Conservation (phyloP, 805 yeast species). For the Metschnikowia baotianmanensis region DNA sequence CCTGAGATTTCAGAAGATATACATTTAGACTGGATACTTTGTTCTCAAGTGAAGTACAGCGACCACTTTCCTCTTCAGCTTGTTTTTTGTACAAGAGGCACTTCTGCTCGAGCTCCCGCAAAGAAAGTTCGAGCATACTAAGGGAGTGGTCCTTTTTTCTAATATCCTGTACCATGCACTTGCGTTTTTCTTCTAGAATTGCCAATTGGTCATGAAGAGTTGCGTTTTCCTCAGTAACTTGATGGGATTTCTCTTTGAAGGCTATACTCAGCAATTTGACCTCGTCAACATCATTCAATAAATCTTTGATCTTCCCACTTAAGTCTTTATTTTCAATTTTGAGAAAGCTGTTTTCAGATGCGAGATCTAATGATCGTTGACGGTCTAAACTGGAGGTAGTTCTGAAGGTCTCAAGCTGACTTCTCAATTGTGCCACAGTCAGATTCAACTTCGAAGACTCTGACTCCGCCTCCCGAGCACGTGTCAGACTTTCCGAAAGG, state of each 20-base stretch:
- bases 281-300: constrained; percentile 20
- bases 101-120: constrained; percentile 8
- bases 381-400: too few species aligned
- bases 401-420: too few species aligned
- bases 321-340: too few species aligned
- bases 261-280: constrained; percentile 23
- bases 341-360: too few species aligned
- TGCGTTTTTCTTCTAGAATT: constrained; percentile 17
- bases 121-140: constrained; percentile 5
- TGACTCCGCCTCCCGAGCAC: too few species aligned
- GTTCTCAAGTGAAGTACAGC: too few species aligned
- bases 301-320: constrained; percentile 1
- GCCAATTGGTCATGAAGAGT: constrained; percentile 18
- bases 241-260: constrained; percentile 17
- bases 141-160: constrained; percentile 2
- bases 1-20: background rate
- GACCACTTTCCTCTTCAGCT: background rate
- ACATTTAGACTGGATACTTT: constrained; percentile 7
- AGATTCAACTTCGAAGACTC: too few species aligned
- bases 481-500: background rate
- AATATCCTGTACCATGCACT: constrained; percentile 11
- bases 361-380: too few species aligned
- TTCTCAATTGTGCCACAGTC: too few species aligned
- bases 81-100: constrained; percentile 4
- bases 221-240: constrained; percentile 17